phyloP scores from a whole-genome alignment of 2,329 filamentous ascomycete species.

The Rugonectria rugulosa region DNA sequence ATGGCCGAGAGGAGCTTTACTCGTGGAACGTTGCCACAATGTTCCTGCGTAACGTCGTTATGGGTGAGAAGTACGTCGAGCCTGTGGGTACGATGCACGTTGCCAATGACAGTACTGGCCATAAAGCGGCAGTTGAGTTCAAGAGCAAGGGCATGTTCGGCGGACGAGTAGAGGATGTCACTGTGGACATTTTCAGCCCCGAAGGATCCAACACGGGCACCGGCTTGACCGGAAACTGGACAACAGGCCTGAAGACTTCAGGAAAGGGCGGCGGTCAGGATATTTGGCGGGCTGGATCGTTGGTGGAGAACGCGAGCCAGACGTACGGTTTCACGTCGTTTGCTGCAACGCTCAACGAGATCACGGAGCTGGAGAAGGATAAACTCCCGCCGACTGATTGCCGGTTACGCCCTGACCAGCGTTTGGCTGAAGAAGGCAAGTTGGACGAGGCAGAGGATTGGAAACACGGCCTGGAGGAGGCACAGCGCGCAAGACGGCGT shows the following conservation, averaged over 20 bases:
- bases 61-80: slow-evolving; percentile 97
- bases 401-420: slow-evolving; percentile 85
- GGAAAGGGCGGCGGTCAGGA: slow-evolving; percentile 68
- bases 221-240: slow-evolving; percentile 86
- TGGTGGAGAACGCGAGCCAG: slow-evolving; percentile 80
- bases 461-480: slow-evolving; percentile 86
- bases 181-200: slow-evolving; percentile 74
- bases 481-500: slow-evolving; percentile 77
- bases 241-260: slow-evolving; percentile 70
- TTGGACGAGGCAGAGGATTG: slow-evolving; percentile 83
- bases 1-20: slow-evolving; percentile 80
- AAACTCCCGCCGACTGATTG: slow-evolving; percentile 84
- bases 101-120: slow-evolving; percentile 81
- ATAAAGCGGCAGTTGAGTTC: slow-evolving; percentile 88
- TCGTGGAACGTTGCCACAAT: slow-evolving; percentile 89
- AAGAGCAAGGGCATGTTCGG: slow-evolving; percentile 97
- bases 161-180: slow-evolving; percentile 88
- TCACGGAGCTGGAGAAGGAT: slow-evolving; percentile 79
- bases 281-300: slow-evolving; percentile 79
- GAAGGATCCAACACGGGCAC: slow-evolving; percentile 71
- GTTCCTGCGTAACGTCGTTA: slow-evolving; percentile 94
- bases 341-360: slow-evolving; percentile 85
- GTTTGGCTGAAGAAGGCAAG: slow-evolving; percentile 81
- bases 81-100: slow-evolving; percentile 91
- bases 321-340: slow-evolving; percentile 91